phyloP scores from a whole-genome alignment of 768 basidiomycete species.

The Tephrocybe sp. region DNA sequence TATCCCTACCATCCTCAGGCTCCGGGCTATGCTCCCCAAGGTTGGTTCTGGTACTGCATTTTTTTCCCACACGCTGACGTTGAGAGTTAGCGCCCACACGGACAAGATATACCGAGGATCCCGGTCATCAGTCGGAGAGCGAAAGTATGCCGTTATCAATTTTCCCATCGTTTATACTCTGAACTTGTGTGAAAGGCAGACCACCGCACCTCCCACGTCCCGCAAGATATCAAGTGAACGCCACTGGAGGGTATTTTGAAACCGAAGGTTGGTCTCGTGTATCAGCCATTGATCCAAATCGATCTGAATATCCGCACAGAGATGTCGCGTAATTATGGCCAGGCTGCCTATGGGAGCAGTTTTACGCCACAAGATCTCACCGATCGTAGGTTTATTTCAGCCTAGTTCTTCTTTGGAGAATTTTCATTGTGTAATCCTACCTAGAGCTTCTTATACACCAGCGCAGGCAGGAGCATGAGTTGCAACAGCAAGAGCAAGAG shows the following conservation, averaged over 20 bases:
- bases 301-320: background rate
- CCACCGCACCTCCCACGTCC: background rate
- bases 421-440: background rate
- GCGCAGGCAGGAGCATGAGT: too few species aligned
- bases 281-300: background rate
- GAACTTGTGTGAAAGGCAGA: background rate
- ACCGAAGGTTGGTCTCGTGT: slow-evolving; percentile 4
- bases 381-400: background rate
- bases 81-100: background rate
- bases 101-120: background rate
- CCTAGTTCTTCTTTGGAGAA: background rate
- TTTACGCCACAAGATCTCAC: slow-evolving; percentile 3
- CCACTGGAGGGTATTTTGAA: slow-evolving; percentile 5
- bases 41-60: background rate
- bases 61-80: background rate
- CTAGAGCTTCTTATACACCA: background rate
- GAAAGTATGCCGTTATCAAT: background rate
- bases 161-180: background rate
- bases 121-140: background rate
- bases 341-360: background rate
- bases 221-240: background rate
- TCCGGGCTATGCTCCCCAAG: background rate
- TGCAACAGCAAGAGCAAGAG: background rate
- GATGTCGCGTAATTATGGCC: background rate
- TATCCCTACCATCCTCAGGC: background rate